phyloP scores from a whole-genome alignment of 2,329 filamentous ascomycete species.

The Xylariaceae sp. region DNA sequence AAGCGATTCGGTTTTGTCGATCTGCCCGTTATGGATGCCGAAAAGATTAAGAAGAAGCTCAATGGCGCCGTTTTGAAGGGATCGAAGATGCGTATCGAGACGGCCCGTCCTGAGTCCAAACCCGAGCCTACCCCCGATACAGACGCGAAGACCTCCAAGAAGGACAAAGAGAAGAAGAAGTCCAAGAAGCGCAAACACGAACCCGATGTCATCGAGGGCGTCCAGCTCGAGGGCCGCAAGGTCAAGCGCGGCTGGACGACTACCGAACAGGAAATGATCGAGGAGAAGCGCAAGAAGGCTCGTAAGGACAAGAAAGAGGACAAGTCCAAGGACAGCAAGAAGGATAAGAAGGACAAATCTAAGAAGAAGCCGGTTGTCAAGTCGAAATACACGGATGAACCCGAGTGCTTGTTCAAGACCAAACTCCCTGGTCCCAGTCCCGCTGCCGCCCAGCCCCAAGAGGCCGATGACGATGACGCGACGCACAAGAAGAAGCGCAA shows the following conservation, averaged over 20 bases:
- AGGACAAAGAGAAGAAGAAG: constrained; percentile 32
- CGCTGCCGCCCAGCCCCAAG: constrained; percentile 41
- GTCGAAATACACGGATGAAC: constrained; percentile 74
- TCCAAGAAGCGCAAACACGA: constrained; percentile 50
- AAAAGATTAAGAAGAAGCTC: constrained; percentile 87
- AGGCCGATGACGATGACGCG: constrained; percentile 36
- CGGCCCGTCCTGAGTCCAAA: constrained; percentile 61
- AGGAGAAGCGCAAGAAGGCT: constrained; percentile 43
- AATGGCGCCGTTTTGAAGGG: constrained; percentile 83
- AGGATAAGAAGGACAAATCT: constrained; percentile 49
- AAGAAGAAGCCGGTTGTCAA: constrained; percentile 53
- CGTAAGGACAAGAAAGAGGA: constrained; percentile 41
- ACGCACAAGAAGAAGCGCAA: constrained; percentile 56
- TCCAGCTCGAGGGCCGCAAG: constrained; percentile 69
- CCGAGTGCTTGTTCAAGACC: constrained; percentile 82
- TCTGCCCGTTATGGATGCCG: constrained; percentile 72
- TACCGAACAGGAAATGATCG: constrained; percentile 45
- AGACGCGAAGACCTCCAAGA: constrained; percentile 31
- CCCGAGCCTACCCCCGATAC: constrained; percentile 35
- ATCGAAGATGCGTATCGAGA: constrained; percentile 76
- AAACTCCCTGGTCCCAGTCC: constrained; percentile 66
- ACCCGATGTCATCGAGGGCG: constrained; percentile 53
- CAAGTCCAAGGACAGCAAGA: constrained; percentile 35
- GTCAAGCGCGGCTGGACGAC: constrained; percentile 90
- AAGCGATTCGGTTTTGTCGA: constrained; percentile 87